Percentiles rank a stretch among this genome's conserved stretches.
phyloP scores from a whole-genome alignment of 371 early-diverging fungal genomes.

The Gilbertella persicaria region DNA sequence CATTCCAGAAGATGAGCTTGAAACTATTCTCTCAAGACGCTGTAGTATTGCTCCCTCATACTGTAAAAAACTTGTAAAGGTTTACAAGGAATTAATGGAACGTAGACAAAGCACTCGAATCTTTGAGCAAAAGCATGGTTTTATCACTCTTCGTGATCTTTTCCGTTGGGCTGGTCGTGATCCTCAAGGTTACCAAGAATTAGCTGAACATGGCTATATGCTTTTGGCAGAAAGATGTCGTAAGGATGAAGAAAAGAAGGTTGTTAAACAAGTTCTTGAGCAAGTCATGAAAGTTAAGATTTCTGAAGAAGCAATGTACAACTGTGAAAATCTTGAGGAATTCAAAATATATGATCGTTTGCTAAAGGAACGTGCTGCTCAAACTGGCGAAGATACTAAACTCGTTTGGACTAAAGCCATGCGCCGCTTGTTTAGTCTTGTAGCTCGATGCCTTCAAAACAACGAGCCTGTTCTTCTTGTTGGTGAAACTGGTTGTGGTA shows the following conservation, averaged over 20 bases:
- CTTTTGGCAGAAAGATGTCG: slow-evolving; percentile 94
- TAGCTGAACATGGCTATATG: slow-evolving; percentile 95
- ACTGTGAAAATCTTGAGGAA: slow-evolving; percentile 58
- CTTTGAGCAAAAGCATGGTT: slow-evolving; percentile 92
- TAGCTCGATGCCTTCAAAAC: slow-evolving; percentile 79
- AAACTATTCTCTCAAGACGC: slow-evolving; percentile 82
- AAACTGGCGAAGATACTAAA: slow-evolving; percentile 39
- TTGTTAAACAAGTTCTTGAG: slow-evolving; percentile 87
- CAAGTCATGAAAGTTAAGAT: slow-evolving; percentile 76
- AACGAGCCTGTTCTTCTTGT: slow-evolving; percentile 97
- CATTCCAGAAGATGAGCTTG: slow-evolving; percentile 89
- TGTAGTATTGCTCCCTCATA: slow-evolving; percentile 91
- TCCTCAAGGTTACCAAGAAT: slow-evolving; percentile 74
- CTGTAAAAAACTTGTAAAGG: slow-evolving; percentile 84
- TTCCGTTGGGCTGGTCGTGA: slow-evolving; percentile 98
- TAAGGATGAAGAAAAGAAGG: slow-evolving; percentile 77
- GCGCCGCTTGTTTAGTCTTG: slow-evolving; percentile 89
- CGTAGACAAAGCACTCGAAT: slow-evolving; percentile 81
- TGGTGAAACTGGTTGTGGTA: slow-evolving; percentile 99
- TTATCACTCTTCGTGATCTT: slow-evolving; percentile 97
- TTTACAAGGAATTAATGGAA: slow-evolving; percentile 85
- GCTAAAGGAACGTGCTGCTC: slow-evolving; percentile 23
- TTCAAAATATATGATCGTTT: slow-evolving; percentile 49
- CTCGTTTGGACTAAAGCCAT: slow-evolving; percentile 96
- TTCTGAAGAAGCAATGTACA: slow-evolving; percentile 67